Evolutionary conservation across 768 basidiomycete genomes (phyloP).

Genomic region (Mycena leptocephala): DNA sequence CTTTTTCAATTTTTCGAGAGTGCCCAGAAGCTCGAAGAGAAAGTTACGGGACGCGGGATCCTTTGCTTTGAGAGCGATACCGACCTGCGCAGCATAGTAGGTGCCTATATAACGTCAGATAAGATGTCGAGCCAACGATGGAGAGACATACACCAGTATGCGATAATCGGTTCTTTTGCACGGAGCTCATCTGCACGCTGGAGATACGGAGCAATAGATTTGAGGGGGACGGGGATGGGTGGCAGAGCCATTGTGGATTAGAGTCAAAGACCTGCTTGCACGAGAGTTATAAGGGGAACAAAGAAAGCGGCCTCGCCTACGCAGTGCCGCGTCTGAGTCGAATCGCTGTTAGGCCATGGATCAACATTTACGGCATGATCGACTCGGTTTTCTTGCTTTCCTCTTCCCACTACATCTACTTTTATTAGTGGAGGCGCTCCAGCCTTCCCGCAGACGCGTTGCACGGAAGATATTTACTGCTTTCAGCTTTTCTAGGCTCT

Average conservation of each 20-base stretch:
- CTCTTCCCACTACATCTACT: neutral
- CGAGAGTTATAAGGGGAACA: neutral
- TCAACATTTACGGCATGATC: conserved; percentile 6
- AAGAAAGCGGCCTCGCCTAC: neutral
- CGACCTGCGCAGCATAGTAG: conserved; percentile 93
- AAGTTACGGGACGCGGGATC: conserved; percentile 76
- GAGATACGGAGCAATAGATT: conserved; percentile 82
- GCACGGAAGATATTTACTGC: neutral
- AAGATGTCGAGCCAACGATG: neutral
- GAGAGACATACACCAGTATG: conserved; percentile 91
- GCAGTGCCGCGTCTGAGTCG: conserved; percentile 2
- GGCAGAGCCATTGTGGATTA: conserved; percentile 23
- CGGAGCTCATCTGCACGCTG: conserved; percentile 93
- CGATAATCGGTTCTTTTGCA: conserved; percentile 86
- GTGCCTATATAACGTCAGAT: conserved; percentile 69
- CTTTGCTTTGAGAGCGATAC: conserved; percentile 82
- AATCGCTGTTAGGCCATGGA: neutral
- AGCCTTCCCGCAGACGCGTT: conserved; percentile 17
- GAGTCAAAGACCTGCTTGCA: conserved; percentile 6
- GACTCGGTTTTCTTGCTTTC: neutral
- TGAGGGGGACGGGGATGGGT: conserved; percentile 58
- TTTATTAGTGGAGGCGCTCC: neutral
- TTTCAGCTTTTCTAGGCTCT: neutral
- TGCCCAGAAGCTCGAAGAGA: conserved; percentile 81
- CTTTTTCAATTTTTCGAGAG: conserved; percentile 87